Base-by-base conservation (phyloP, 108 stramenopile genomes). In the Discostella pseudostelligera region DNA sequence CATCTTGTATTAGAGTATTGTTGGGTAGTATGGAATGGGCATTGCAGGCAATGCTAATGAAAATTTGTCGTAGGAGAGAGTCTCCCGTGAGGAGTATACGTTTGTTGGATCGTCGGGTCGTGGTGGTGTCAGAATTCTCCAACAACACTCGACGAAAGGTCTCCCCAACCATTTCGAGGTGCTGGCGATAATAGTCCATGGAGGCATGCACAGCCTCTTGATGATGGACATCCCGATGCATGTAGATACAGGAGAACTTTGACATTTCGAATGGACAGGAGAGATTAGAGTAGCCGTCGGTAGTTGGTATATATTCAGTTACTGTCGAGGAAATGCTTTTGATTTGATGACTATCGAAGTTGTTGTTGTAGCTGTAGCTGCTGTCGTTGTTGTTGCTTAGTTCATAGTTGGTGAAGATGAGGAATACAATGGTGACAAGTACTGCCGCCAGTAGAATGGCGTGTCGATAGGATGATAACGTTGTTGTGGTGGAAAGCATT, bases 241-340 rank as follows among this genome's bases (percentile, higher is more conserved):
- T 64, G 32, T 37, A 42, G 16, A 54, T 50, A 47, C 69, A 70
- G 1, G 69, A 70, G 12, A 37, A 70, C 46, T 70, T 70, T 20
- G 63, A 65, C 69, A 44, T 35, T 36, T 70, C 69, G 32, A 65
- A 70, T 1, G 69, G 69, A 16, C 69, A 70, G 14, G 64, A 65
- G 14, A 70, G 35, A 24, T 70, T 70, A 20, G 35, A 65, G 35
- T 70, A 70, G 19, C 55, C 32, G 32, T 3, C 32, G 32, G 32
- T 32, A 32, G 32, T 32, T 32, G 32, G n/a, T n/a, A n/a, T n/a
- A n/a, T n/a, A 32, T 32, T 32, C 32, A 32, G 32, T 32, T 32
- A n/a, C n/a, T n/a, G n/a, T n/a, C n/a, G n/a, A n/a, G 32, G 32
- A 32, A 32, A 3, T 5, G 32, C 3, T 32, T 32, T 32, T 32